Evolutionary conservation across 164 flowering plant genomes (phyloP), one percentile per base, ranked within the genome.

Genomic region (Cinnamomum chago): DNA sequence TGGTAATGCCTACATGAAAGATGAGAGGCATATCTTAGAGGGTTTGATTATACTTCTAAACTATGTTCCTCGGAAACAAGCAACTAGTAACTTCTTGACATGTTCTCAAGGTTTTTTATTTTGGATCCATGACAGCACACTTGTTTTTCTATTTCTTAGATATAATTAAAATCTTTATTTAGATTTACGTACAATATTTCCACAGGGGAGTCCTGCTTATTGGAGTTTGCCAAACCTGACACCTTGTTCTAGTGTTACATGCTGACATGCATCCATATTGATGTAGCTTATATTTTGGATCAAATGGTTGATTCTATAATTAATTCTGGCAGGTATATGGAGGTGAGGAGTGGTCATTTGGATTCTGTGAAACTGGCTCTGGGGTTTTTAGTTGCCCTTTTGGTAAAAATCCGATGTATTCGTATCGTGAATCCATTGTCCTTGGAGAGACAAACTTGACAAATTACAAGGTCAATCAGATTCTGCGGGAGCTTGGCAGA

Each of bases 311-410:
- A 55, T 55, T 55, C 60, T 55, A 5, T 15, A 15, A 55, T 14
- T 55, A 33, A 55, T 75, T 24, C 5, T 72, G 50, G 60, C 86
- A 95, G 99, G 91, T 95, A 51, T 90, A 85, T 81, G 99, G 97
- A 72, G 88, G 89, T 40, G 96, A 95, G 11, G 98, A 95, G 77
- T 95, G 97, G 97, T 95, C 98, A 17, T 95, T 95, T 83, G 98
- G 98, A 68, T 95, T 81, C 72, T 95, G 98, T 85, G 98, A 95
- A 66, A 86, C 84, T 77, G 98, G 99, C 75, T 84, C 87, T 84
- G 99, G 99, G 55, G 98, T 95, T 62, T 93, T 95, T 73, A 86
- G 89, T 77, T 95, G 98, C 71, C 92, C 98, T 65, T 76, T 90
- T 51, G 77, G 87, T 73, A 86, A 88, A 81, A 95, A 95, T 81